Conservation (phyloP, 805 yeast genomes). For the Ogataea salicorniae region DNA sequence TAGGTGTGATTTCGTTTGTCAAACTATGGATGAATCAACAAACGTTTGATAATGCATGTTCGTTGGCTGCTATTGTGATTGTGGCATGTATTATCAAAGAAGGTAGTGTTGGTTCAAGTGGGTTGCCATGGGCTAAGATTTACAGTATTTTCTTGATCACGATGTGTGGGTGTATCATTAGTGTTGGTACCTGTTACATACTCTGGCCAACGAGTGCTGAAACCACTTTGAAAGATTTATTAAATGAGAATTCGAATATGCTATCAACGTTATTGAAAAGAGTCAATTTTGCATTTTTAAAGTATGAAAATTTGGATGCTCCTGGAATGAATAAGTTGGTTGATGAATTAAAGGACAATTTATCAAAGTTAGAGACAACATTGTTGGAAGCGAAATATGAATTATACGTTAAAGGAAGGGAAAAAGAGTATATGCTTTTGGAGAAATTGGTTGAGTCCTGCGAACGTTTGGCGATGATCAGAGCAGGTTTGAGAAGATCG, state of each 20-base stretch:
- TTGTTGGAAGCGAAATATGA: constrained; percentile 63
- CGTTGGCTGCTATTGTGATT: constrained; percentile 65
- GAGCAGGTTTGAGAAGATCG: constrained; percentile 65
- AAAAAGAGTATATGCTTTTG: constrained; percentile 44
- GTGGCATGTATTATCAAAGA: constrained; percentile 71
- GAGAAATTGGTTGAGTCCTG: constrained; percentile 46
- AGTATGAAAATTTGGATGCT: constrained; percentile 40
- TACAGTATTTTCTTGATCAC: constrained; percentile 54
- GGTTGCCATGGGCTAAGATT: constrained; percentile 51
- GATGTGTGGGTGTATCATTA: constrained; percentile 51
- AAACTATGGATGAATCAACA: constrained; percentile 63
- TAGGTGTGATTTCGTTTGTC: constrained; percentile 64
- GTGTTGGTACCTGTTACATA: constrained; percentile 56
- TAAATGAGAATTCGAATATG: constrained; percentile 47
- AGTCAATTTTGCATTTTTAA: constrained; percentile 44
- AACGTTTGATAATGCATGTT: constrained; percentile 77
- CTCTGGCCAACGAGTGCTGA: constrained; percentile 62
- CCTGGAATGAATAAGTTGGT: constrained; percentile 35
- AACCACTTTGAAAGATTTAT: constrained; percentile 35
- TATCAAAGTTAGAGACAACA: constrained; percentile 34
- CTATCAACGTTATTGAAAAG: constrained; percentile 46
- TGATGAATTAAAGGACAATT: constrained; percentile 35
- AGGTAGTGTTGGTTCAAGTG: constrained; percentile 56
- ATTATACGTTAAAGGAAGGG: constrained; percentile 48
- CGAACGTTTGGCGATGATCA: constrained; percentile 45